Base-by-base conservation (phyloP, 2,329 filamentous ascomycete genomes). In the Cytospora leucostoma region DNA sequence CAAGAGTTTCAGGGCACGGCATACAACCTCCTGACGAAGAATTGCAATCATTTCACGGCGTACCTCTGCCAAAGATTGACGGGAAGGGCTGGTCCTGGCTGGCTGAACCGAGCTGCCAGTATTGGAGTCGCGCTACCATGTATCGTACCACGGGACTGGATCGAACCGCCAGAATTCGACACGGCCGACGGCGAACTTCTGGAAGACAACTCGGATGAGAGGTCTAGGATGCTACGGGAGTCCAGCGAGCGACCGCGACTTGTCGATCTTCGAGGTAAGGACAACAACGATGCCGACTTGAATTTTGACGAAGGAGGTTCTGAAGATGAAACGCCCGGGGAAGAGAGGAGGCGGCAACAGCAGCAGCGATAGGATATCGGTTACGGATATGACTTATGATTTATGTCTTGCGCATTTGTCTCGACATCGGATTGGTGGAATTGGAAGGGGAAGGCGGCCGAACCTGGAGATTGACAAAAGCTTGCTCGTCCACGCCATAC, bases 11-110 rank as follows among this genome's bases (percentile, higher is more conserved):
- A 87, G 62, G 92, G 92, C 32, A 87, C 87, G 0, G 84, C 84
- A 15, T 95, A 96, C 76, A 94, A 95, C 71, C 83, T 96, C 15
- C 81, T 96, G 52, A 92, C 88, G 21, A 87, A 87, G 69, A 96
- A 96, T 75, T 96, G 92, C 82, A 96, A 96, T 74, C 92, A 96
- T 74, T 96, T 96, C 74, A 94, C 91, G 2, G 87, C 86, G 21
- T 86, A 89, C 70, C 82, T 96, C 19, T 93, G 90, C 75, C 81
- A 88, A 73, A 85, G 84, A 68, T 81, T 96, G 61, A 94, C 90
- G 2, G 86, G 88, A 7, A 83, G 85, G 53, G 79, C 86, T 1
- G 90, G 89, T 0, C 92, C 92, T 0, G 77, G 75, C 19, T 96
- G 91, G 89, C 78, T 96, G 60, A 96, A 96, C 71, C 85, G 92